These are phyloP conservation scores for Phytophthora vignae DNA, from an alignment of 352 stramenopile genomes.

Conservation along the genomic window DNA sequence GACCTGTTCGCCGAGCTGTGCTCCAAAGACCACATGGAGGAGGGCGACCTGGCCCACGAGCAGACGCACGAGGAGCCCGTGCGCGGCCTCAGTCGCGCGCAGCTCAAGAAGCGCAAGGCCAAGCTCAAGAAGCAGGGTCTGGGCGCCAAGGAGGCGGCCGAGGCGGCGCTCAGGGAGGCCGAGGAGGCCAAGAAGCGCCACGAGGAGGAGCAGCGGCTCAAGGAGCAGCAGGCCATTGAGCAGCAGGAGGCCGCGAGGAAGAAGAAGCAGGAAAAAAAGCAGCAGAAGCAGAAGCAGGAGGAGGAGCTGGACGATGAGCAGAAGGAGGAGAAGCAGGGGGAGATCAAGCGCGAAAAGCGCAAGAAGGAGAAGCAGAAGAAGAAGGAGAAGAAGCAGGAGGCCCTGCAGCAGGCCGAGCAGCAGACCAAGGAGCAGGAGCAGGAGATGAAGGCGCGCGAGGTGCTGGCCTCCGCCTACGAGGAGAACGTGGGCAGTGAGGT, in stretches of 20 bases:
- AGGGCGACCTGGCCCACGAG: constrained; percentile 53
- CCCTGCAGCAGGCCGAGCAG: constrained; percentile 40
- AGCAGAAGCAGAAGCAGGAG: constrained; percentile 30
- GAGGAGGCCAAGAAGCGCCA: constrained; percentile 43
- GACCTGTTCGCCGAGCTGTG: constrained; percentile 56
- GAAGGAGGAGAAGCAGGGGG: constrained; percentile 22
- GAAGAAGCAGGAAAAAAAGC: constrained; percentile 39
- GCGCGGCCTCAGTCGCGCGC: constrained; percentile 67
- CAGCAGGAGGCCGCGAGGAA: constrained; percentile 30
- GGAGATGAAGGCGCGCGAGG: constrained; percentile 52
- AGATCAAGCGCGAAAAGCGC: constrained; percentile 44
- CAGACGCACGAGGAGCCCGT: constrained; percentile 48
- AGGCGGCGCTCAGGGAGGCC: constrained; percentile 36
- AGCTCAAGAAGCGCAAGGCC: constrained; percentile 81
- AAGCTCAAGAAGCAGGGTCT: constrained; percentile 77
- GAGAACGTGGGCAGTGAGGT: constrained; percentile 60
- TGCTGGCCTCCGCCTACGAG: constrained; percentile 61
- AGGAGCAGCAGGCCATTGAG: constrained; percentile 19
- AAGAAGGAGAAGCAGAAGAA: constrained; percentile 47
- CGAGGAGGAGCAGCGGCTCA: constrained; percentile 30
- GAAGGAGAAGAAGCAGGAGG: constrained; percentile 50
- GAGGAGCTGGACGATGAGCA: constrained; percentile 23
- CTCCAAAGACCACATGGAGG: constrained; percentile 72
- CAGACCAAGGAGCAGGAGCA: constrained; percentile 35
- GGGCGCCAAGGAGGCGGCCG: constrained; percentile 34